phyloP scores from a whole-genome alignment of 2,329 filamentous ascomycete genomes.

The Sodiomyces alkalinus region DNA sequence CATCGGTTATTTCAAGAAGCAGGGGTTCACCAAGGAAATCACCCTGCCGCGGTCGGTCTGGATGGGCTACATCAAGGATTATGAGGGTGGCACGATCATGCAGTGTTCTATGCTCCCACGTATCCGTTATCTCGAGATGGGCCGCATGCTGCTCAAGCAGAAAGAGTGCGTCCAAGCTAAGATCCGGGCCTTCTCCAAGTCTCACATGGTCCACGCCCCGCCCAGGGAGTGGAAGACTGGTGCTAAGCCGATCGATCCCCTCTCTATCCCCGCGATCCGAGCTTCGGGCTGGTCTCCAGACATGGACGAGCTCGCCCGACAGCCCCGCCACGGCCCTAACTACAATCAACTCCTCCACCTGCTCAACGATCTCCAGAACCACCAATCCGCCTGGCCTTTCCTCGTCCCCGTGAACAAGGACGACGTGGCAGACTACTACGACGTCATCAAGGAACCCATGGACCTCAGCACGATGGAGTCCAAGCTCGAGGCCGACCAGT shows the following conservation, averaged over 20 bases:
- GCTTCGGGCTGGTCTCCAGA: conserved; percentile 90
- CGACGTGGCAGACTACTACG: conserved; percentile 97
- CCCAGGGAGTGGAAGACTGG: conserved; percentile 76
- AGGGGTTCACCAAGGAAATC: conserved; percentile 97
- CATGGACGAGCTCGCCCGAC: conserved; percentile 92
- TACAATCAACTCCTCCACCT: conserved; percentile 89
- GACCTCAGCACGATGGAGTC: conserved; percentile 90
- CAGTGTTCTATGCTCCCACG: conserved; percentile 95
- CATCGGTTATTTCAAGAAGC: conserved; percentile 98
- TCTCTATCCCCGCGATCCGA: conserved; percentile 76
- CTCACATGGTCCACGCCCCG: conserved; percentile 72
- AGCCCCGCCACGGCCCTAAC: conserved; percentile 89
- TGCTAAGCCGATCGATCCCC: conserved; percentile 62
- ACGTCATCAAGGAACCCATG: conserved; percentile 97
- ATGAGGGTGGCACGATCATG: conserved; percentile 98
- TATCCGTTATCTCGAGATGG: conserved; percentile 84
- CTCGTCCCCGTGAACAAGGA: conserved; percentile 85
- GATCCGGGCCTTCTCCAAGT: conserved; percentile 80
- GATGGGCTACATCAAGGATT: conserved; percentile 99
- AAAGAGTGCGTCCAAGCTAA: conserved; percentile 93
- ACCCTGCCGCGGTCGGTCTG: conserved; percentile 78
- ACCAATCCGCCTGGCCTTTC: conserved; percentile 89
- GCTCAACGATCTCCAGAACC: conserved; percentile 90
- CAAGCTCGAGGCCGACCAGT: conserved; percentile 87
- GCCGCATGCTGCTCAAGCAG: conserved; percentile 91